These are phyloP conservation scores for Picea glauca DNA, from an alignment of 75 land plant species.

Conservation along the genomic window DNA sequence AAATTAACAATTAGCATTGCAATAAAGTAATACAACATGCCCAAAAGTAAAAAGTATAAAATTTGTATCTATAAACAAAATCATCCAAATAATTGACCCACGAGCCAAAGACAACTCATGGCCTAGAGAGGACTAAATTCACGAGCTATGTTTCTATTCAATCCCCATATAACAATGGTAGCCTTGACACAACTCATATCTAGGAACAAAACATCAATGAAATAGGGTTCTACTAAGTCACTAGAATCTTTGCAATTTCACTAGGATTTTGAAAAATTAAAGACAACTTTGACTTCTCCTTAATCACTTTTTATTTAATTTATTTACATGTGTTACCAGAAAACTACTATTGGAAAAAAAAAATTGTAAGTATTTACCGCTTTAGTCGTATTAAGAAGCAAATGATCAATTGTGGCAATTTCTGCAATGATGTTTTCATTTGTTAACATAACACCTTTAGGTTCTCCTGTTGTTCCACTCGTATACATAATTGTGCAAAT, in stretches of 20 bases:
- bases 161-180: neutral
- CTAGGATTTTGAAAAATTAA: too few species aligned
- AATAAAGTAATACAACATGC: too few species aligned
- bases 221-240: too few species aligned
- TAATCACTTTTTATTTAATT: neutral
- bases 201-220: neutral
- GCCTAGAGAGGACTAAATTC: neutral
- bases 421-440: slow-evolving; percentile 65
- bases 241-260: too few species aligned
- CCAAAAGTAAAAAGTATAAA: too few species aligned
- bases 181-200: neutral
- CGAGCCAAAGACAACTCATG: neutral
- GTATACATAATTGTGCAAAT: slow-evolving; percentile 97
- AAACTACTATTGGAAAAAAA: neutral
- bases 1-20: too few species aligned
- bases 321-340: neutral
- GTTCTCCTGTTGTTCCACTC: slow-evolving; percentile 99
- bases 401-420: slow-evolving; percentile 33
- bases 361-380: slow-evolving; percentile 25
- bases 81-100: neutral
- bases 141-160: neutral
- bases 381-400: slow-evolving; percentile 41
- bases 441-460: slow-evolving; percentile 86
- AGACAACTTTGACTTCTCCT: neutral
- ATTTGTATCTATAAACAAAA: neutral